Conservation (phyloP, 192 early-diverging fungal genomes). For the Thamnidium elegans region DNA sequence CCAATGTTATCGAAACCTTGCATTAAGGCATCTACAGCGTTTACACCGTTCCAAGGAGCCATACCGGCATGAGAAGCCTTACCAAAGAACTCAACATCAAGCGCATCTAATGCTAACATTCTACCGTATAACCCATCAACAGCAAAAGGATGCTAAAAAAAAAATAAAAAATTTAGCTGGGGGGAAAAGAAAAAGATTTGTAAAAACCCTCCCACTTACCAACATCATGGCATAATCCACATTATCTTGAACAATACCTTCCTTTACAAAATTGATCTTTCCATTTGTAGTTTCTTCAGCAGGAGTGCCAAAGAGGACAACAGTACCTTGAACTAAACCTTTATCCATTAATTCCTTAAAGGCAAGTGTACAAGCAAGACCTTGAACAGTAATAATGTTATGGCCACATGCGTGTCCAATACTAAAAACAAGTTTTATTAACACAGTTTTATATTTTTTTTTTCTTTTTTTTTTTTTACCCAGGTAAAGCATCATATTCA, state of each 20-base stretch:
- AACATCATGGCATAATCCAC: constrained; percentile 75
- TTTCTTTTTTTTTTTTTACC: constrained; percentile 22
- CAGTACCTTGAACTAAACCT: constrained; percentile 41
- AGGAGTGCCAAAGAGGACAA: constrained; percentile 68
- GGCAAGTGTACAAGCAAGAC: constrained; percentile 55
- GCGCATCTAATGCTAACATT: constrained; percentile 37
- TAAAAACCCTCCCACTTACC: constrained; percentile 11
- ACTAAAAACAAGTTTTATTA: constrained; percentile 13
- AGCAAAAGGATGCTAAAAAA: constrained; percentile 33
- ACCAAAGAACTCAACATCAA: constrained; percentile 53
- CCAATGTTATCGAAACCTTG: constrained; percentile 46
- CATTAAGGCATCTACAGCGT: constrained; percentile 63
- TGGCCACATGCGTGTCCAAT: constrained; percentile 62
- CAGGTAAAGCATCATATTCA: constrained; percentile 73
- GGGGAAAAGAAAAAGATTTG: not conserved
- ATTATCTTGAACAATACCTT: constrained; percentile 55
- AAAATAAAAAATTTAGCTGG: not conserved
- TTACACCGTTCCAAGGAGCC: constrained; percentile 56
- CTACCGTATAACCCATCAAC: constrained; percentile 34
- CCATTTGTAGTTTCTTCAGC: constrained; percentile 67
- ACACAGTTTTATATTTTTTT: too few species aligned
- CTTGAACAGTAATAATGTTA: constrained; percentile 65
- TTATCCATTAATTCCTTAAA: constrained; percentile 40
- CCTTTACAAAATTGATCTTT: constrained; percentile 68
- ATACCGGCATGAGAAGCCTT: constrained; percentile 55